phyloP scores from a whole-genome alignment of 2,329 filamentous ascomycete species.

The Pezicula neosporulosa region DNA sequence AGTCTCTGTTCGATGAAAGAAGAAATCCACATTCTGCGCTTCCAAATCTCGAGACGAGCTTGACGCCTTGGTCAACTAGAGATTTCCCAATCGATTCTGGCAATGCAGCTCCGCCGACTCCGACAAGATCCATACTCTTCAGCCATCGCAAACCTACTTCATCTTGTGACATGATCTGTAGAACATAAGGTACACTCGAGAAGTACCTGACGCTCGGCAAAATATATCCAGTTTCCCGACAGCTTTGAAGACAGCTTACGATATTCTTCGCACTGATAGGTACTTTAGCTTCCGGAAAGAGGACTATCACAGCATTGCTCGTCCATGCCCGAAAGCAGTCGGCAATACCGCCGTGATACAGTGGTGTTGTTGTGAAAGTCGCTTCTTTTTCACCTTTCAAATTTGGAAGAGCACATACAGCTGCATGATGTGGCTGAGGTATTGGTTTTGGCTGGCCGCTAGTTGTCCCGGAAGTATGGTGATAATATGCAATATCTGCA shows the following conservation, averaged over 20 bases:
- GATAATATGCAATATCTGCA: conserved; percentile 49
- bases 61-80: conserved; percentile 47
- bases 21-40: conserved; percentile 66
- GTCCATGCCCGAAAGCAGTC: conserved; percentile 62
- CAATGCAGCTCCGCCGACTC: conserved; percentile 60
- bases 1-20: conserved; percentile 58
- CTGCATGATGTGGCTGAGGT: conserved; percentile 51
- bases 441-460: conserved; percentile 62
- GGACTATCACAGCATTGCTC: conserved; percentile 55
- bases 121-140: conserved; percentile 54
- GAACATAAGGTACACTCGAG: conserved; percentile 57
- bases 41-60: conserved; percentile 59
- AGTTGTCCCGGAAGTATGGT: conserved; percentile 64
- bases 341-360: conserved; percentile 63
- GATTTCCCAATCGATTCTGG: conserved; percentile 47
- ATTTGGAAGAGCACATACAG: conserved; percentile 49
- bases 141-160: conserved; percentile 38
- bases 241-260: conserved; percentile 39
- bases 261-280: conserved; percentile 56
- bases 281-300: conserved; percentile 53
- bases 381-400: conserved; percentile 37
- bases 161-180: conserved; percentile 48
- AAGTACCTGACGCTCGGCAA: conserved; percentile 48
- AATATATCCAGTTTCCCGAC: conserved; percentile 22
- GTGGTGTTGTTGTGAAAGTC: conserved; percentile 62